Evolutionary conservation across 768 basidiomycete genomes (phyloP).

Genomic region (Hemileccinum rubropunctum): DNA sequence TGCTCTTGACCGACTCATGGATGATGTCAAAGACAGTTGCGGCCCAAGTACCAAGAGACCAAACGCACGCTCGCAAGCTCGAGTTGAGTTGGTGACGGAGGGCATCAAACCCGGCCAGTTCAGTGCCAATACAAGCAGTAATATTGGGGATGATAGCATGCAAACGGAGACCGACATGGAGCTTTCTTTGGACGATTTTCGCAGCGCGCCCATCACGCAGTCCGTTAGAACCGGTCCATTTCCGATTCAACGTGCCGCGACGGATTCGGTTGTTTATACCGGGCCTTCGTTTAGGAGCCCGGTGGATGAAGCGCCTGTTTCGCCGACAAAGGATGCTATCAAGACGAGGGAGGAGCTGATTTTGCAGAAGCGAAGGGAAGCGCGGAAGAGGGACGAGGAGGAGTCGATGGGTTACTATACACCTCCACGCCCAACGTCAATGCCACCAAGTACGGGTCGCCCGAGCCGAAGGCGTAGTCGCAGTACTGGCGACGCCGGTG

Average conservation of each 20-base stretch:
- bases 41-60: slow-evolving; percentile 24
- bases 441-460: slow-evolving; percentile 36
- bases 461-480: slow-evolving; percentile 67
- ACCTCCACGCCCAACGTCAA: slow-evolving; percentile 26
- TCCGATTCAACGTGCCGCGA: slow-evolving; percentile 48
- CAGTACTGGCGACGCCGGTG: slow-evolving; percentile 74
- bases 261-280: slow-evolving; percentile 42
- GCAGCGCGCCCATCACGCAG: slow-evolving; percentile 15
- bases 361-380: slow-evolving; percentile 64
- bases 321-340: slow-evolving; percentile 66
- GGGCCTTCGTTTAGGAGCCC: slow-evolving; percentile 35
- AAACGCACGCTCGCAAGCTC: slow-evolving; percentile 14
- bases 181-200: slow-evolving; percentile 23
- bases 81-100: slow-evolving; percentile 31
- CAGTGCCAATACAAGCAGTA: slow-evolving; percentile 36
- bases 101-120: slow-evolving; percentile 32
- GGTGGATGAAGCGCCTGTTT: slow-evolving; percentile 34
- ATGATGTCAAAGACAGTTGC: slow-evolving; percentile 47
- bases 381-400: slow-evolving; percentile 52
- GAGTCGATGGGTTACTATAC: slow-evolving; percentile 37
- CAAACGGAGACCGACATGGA: slow-evolving; percentile 34
- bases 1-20: slow-evolving; percentile 71
- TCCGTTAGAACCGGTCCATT: slow-evolving; percentile 14
- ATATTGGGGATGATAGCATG: slow-evolving; percentile 26
- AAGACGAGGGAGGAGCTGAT: slow-evolving; percentile 64